Percentiles rank a stretch among this genome's conserved stretches.
These are phyloP conservation scores for Stromatinia cepivora DNA, from an alignment of 2,329 filamentous ascomycete genomes.

Conservation along the genomic window DNA sequence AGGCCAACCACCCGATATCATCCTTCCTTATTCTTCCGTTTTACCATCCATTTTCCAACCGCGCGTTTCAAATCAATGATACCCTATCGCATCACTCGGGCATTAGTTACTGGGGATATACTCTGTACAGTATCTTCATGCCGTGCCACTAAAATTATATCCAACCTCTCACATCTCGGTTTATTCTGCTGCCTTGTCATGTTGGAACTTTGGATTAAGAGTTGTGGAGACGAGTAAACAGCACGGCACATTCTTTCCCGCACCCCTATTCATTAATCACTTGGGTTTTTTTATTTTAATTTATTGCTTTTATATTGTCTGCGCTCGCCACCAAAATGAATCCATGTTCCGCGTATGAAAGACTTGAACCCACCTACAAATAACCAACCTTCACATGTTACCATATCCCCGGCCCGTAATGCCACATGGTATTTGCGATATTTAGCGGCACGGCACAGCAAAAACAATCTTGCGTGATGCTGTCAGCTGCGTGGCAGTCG, in stretches of 20 bases:
- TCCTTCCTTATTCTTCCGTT: constrained; percentile 2
- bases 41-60: constrained; percentile 13
- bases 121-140: constrained; percentile 10
- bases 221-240: constrained; percentile 14
- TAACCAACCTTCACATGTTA: background rate
- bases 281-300: background rate
- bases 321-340: background rate
- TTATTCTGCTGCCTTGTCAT: constrained; percentile 25
- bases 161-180: constrained; percentile 20
- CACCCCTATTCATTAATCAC: background rate
- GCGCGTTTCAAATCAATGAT: constrained; percentile 18
- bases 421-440: constrained; percentile 23
- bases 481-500: constrained; percentile 25
- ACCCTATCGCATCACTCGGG: constrained; percentile 18
- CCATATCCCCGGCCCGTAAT: constrained; percentile 13
- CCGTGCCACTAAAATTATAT: constrained; percentile 7
- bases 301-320: background rate
- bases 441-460: constrained; percentile 24
- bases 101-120: constrained; percentile 6
- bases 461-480: constrained; percentile 24
- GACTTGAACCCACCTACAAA: background rate
- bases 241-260: constrained; percentile 1
- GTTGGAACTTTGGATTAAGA: constrained; percentile 3
- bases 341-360: constrained; percentile 1
- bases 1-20: constrained; percentile 5